Base-by-base conservation (phyloP, 345 rosid species). In the thale cress (Arabidopsis thaliana) region DNA sequence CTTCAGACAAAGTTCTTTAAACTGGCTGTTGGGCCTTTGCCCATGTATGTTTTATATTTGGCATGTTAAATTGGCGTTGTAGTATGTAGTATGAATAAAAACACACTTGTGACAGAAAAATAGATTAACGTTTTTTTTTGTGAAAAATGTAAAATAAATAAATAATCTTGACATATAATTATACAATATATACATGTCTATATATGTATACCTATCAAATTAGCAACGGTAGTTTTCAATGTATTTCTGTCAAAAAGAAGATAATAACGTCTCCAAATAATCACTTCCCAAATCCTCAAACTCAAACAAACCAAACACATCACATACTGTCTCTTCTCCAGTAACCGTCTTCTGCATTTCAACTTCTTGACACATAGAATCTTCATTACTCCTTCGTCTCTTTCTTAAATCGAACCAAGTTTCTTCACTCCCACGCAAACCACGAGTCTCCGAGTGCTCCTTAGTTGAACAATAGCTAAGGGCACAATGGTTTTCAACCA, bases 281-380 rank as follows among this genome's bases (percentile, higher is more conserved):
- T 89, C 97, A 82, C 80, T 84, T 12, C 97, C 98, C 65, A 93
- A 44, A 49, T 90, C 93, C 81, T 85, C 82, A 66, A 93, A 83
- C 75, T 84, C 93, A 11, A 87, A 49, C 28, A 84, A 67, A 62
- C 84, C 91, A 69, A 78, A 74, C 42, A 70, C 78, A 59, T 62
- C 68, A 69, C 80, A 71, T 16, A 53, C 34, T 23, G 33, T 62
- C 16, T 80, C 84, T 57, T 53, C 85, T 36, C 23, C 16, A 4
- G 4, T 38, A 8, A 16, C 59, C 65, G 28, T 69, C 74, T 83
- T 85, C 85, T 83, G 81, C 72, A 63, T 23, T 22, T 36, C 75
- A 42, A 79, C 83, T 75, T 84, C 76, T 57, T 77, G 82, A 57
- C 40, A 59, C 73, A 33, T 49, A 65, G 3, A 22, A 30, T 34